Evolutionary conservation across 352 stramenopile species (phyloP), one percentile per base, ranked within the genome.

Genomic region (Globisporangium rhizosaccharum): DNA sequence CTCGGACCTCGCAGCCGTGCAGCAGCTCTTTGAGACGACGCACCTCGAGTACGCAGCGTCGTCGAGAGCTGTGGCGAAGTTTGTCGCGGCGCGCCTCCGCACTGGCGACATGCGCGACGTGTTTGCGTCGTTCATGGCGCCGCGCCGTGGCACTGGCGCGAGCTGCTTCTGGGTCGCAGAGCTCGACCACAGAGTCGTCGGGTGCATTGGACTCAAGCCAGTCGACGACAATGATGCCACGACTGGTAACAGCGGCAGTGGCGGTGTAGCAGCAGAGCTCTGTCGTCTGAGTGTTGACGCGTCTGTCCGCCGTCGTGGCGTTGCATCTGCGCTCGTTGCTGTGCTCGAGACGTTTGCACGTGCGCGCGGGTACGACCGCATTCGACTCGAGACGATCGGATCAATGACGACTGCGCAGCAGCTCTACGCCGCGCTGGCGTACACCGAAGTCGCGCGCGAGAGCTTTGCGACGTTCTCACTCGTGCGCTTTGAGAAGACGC

Each of bases 111-210:
- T 92, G 60, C 67, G 72, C 12, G 69, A 92, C 39, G 58, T 92
- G 14, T 25, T 72, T 0, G 51, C 61, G 17, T 63, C 67, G 10
- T 92, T 88, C 58, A 56, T 83, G 42, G 8, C 28, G 2, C 49
- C 42, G 1, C 61, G 26, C 1, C 61, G 59, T 8, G 58, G 20
- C 5, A 18, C 18, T 12, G 5, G 14, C 11, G 60, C 12, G 11
- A 73, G 67, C 53, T 65, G 73, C n/a, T 92, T 90, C 51, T 92
- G 79, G 82, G 70, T 90, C 17, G 74, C 79, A 10, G 75, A 83
- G 56, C 14, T 69, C 14, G 59, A 51, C 15, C 55, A 39, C 18
- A 47, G 72, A 33, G 53, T 90, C 46, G 66, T 92, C 36, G 82
- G 79, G 0, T 90, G 73, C 65, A 67, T 87, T 14, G 82, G 73